These are phyloP conservation scores for Bondarzewia mesenterica DNA, from an alignment of 1,284 basidiomycete genomes.

Conservation along the genomic window DNA sequence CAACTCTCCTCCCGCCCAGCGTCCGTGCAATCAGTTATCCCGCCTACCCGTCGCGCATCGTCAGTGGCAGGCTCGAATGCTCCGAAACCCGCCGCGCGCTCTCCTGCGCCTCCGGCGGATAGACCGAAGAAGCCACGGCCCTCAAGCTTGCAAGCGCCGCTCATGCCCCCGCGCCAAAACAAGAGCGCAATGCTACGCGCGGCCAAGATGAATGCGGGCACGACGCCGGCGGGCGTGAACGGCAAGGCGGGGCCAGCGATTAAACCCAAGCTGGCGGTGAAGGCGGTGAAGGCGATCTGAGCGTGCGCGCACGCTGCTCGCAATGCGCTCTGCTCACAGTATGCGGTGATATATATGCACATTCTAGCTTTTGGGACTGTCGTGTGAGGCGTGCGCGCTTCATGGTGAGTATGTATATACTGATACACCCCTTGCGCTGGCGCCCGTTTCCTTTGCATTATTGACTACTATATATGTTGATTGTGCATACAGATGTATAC, in stretches of 20 bases:
- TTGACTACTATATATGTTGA: too few relatives aligned
- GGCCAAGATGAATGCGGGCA: constrained; percentile 41
- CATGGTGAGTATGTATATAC: too few relatives aligned
- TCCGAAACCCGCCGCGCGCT: constrained; percentile 10
- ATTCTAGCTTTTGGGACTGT: too few relatives aligned
- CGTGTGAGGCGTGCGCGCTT: too few relatives aligned
- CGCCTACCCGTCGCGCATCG: not conserved
- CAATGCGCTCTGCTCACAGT: too few relatives aligned
- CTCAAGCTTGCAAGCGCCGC: constrained; percentile 47
- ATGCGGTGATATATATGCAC: too few relatives aligned
- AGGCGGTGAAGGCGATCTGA: not conserved
- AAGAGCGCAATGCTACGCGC: constrained; percentile 65
- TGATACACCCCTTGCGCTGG: too few relatives aligned
- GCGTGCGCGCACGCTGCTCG: too few relatives aligned
- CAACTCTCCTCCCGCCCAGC: constrained; percentile 2
- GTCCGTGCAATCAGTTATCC: not conserved
- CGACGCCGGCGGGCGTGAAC: not conserved
- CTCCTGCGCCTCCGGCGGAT: not conserved
- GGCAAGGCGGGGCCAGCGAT: not conserved
- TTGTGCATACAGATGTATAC: too few relatives aligned
- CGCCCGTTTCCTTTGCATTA: too few relatives aligned
- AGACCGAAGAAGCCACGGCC: constrained; percentile 33
- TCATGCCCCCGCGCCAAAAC: constrained; percentile 62
- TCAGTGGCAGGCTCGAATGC: constrained; percentile 11
- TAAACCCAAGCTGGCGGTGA: not conserved